Evolutionary conservation across 768 basidiomycete genomes (phyloP), one percentile per base, ranked within the genome.

Genomic region (Calocera cornea): DNA sequence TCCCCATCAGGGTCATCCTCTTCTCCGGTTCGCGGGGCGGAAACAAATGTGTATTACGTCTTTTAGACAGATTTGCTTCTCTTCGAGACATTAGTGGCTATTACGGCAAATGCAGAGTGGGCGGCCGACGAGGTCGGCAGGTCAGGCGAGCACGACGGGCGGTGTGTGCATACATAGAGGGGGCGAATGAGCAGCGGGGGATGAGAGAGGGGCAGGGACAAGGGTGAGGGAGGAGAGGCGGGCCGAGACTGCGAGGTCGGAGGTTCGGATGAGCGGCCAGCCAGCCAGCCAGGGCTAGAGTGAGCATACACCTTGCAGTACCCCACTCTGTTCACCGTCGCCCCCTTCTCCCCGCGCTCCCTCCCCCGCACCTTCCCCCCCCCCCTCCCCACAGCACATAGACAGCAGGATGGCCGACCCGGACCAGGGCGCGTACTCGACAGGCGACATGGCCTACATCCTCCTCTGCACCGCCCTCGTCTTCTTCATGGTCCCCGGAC

Each of bases 391-490:
- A 83, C 68, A 31, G 12, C 63, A 1, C 66, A 44, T 38, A 38
- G 36, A 47, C 44, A 14, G 38, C 36, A n/a, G 29, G 38, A 40
- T 66, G 68, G 71, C 66, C 68, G 40, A 54, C 68, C 2, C 22
- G 36, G 36, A 14, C 69, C 54, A 68, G 49, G 33, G 31, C 36
- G 31, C n/a, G 41, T 90, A 85, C 76, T 83, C 89, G 75, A 80
- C 82, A 24, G 87, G 89, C 41, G 88, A 90, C 78, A 74, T 89
- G 17, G 78, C 86, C 10, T 90, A 89, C 74, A 86, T 90, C 70
- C 83, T 85, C 19, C 73, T 88, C 7, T 80, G 85, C 29, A 87
- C 86, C 33, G 83, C 84, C 19, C 83, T 90, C 79, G 64, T 47
- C 1, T 64, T 65, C 64, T 85, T 89, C 77, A 90, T 89, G 88